A percentile compares a stretch with the other conserved stretches of the same genome.
Evolutionary conservation across 495 filamentous ascomycete species (phyloP).

Genomic region (Hypoxylon fragiforme): DNA sequence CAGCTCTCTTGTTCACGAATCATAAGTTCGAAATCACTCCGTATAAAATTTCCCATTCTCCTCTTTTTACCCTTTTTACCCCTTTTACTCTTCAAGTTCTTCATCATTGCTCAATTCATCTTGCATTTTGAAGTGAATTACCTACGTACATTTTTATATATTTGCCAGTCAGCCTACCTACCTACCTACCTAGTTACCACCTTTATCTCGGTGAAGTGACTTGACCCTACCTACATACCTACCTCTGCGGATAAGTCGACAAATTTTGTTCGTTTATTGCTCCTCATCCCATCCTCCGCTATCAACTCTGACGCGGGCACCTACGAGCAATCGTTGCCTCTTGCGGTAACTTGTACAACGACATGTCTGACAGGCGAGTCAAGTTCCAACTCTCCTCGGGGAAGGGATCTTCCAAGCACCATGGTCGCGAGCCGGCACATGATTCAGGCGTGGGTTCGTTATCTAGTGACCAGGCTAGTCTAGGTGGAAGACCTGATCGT

Average conservation of each 20-base stretch:
- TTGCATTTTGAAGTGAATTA: conserved; percentile 1
- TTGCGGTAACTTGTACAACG: conserved; percentile 4
- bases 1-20: conserved; percentile 31
- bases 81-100: conserved; percentile 3
- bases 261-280: conserved; percentile 2
- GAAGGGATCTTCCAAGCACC: conserved; percentile 18
- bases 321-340: conserved; percentile 3
- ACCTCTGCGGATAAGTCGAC: not conserved
- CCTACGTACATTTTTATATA: conserved; percentile 12
- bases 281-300: not conserved
- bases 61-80: conserved; percentile 10
- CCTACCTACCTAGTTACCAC: not conserved
- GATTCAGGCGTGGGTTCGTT: conserved; percentile 42
- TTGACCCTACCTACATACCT: not conserved
- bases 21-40: conserved; percentile 12
- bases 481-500: conserved; percentile 38
- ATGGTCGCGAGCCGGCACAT: conserved; percentile 23
- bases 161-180: not conserved
- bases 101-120: not conserved
- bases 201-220: conserved; percentile 2
- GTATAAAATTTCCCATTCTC: conserved; percentile 21
- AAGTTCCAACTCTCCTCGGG: conserved; percentile 24
- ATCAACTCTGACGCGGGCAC: conserved; percentile 9
- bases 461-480: conserved; percentile 37
- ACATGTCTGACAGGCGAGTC: conserved; percentile 30